Evolutionary conservation across 2,329 filamentous ascomycete genomes (phyloP), one percentile per base, ranked within the genome.

Genomic region (Scedosporium aurantiacum): DNA sequence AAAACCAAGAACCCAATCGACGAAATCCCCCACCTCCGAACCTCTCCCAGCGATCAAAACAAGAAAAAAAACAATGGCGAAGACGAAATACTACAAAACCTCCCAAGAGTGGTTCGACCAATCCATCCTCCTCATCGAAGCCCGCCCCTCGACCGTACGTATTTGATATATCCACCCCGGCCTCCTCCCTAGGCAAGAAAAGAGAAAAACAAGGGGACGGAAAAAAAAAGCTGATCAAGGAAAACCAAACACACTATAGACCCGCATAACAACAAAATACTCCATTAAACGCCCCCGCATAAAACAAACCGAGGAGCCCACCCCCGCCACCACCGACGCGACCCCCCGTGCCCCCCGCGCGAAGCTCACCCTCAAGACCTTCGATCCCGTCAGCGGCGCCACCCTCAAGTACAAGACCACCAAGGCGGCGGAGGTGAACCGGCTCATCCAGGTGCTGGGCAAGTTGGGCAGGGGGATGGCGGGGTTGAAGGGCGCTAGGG

Each of bases 241-340:
- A n/a, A n/a, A n/a, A n/a, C n/a, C n/a, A 32, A 40, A 63, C 58
- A 61, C 63, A 21, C 25, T 23, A 28, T 69, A 97, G 92, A 92
- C 93, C 57, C 84, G 86, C 70, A 90, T 97, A 77, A 95, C 91
- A 67, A 96, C 92, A 65, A 91, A 89, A 80, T 99, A 97, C 84
- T 87, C 85, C 71, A 85, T 93, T 72, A 76, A 79, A 40, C 77
- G 79, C 47, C 67, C 68, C 18, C 65, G 69, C 57, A 56, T 59
- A 32, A 57, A 28, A 62, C 58, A 56, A 57, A 57, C 50, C 60
- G 69, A 70, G 57, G 58, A 68, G 63, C 65, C 66, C 55, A 65
- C 64, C 27, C 67, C 66, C 64, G 65, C 67, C 68, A 63, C 66
- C 64, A 65, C 70, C 64, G 62, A 68, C 63, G 62, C 71, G 16